Percentiles rank a stretch among this genome's conserved stretches.
Conservation (phyloP, 345 rosid species). For the Syzygium oleosum region DNA sequence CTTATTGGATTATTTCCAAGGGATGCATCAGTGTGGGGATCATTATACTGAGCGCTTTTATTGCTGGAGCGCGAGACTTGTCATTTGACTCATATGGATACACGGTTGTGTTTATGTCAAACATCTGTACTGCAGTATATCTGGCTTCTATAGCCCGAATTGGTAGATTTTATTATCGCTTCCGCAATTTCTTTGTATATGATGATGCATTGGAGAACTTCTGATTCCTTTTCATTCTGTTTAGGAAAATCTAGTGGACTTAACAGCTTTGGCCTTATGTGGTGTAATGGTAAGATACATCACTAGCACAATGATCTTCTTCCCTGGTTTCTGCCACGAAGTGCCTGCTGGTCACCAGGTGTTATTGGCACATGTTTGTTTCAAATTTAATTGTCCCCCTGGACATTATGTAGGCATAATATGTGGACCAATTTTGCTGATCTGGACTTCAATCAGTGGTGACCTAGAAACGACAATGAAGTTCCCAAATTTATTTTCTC, state of each 20-base stretch:
- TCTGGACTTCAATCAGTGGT: constrained; percentile 80
- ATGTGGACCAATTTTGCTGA: constrained; percentile 77
- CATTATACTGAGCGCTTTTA: constrained; percentile 77
- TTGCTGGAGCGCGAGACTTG: constrained; percentile 96
- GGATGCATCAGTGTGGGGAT: constrained; percentile 65
- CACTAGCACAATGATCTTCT: background rate
- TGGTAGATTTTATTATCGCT: constrained; percentile 35
- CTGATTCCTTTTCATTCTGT: constrained; percentile 7
- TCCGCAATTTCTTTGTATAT: background rate
- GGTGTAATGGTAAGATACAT: constrained; percentile 76
- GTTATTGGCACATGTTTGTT: background rate
- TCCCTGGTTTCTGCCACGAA: background rate
- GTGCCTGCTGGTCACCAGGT: background rate
- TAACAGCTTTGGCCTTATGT: constrained; percentile 97
- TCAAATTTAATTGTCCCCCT: background rate
- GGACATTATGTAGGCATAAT: constrained; percentile 38
- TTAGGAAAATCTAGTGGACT: constrained; percentile 95
- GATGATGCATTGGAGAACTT: background rate
- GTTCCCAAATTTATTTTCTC: constrained; percentile 62
- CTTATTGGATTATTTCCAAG: background rate
- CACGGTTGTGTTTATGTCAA: constrained; percentile 75
- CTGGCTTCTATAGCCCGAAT: constrained; percentile 85
- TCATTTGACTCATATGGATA: constrained; percentile 91
- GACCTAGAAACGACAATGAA: constrained; percentile 58
- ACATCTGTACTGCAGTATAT: constrained; percentile 87